Base-by-base conservation (phyloP, 768 basidiomycete species). In the Mycena galericulata region DNA sequence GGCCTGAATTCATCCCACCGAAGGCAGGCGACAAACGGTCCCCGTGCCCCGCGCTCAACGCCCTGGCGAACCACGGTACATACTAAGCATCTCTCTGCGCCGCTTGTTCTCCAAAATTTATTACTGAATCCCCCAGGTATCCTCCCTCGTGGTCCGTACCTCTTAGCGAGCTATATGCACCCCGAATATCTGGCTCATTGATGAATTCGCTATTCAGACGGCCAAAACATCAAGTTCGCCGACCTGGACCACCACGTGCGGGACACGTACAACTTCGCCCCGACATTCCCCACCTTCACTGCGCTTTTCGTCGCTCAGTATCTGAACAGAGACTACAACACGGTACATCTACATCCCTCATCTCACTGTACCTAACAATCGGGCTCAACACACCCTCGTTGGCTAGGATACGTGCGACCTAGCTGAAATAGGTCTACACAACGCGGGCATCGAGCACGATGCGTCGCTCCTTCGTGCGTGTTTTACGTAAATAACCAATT, bases 1-100 rank as follows among this genome's bases (percentile, higher is more conserved):
- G 92, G 92, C 91, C 92, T 0, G 88, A 90, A 72, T 93, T 85
- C 73, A 77, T 83, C 3, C 78, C 89, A 2, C 85, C 91, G 10
- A 78, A 77, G 61, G 83, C 87, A 9, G 87, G 86, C 1, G 92
- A 93, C 70, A 93, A 92, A 73, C 83, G 93, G 4, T 59, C 36
- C n/a, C 18, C 26, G 17, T 58, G 56, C 18, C 43, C 56, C 11
- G 56, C 43, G 29, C 38, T 58, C n/a, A n/a, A n/a, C n/a, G n/a
- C n/a, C n/a, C n/a, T n/a, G n/a, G n/a, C n/a, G n/a, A n/a, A n/a
- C n/a, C n/a, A n/a, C n/a, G n/a, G n/a, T n/a, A n/a, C n/a, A n/a
- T n/a, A n/a, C n/a, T n/a, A n/a, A n/a, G n/a, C n/a, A n/a, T n/a
- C n/a, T n/a, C n/a, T n/a, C n/a, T n/a, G n/a, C n/a, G n/a, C n/a